phyloP scores from a whole-genome alignment of 2,329 filamentous ascomycete species.

The Sporothrix inflata region DNA sequence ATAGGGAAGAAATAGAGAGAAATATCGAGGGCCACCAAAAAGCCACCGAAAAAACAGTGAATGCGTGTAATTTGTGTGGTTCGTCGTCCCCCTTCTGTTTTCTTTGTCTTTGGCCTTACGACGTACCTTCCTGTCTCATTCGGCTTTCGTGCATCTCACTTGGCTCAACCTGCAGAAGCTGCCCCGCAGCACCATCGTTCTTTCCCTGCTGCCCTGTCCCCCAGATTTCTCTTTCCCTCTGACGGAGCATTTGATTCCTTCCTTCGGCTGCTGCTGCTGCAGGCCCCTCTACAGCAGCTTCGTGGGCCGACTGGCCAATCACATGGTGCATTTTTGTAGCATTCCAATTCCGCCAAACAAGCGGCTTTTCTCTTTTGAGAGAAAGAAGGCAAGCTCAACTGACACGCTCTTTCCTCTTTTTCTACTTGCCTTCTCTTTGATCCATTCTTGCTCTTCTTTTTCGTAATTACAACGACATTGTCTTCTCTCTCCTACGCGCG shows the following conservation, averaged over 20 bases:
- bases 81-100: not conserved
- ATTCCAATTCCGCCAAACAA: conserved; percentile 20
- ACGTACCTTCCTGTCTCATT: not conserved
- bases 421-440: not conserved
- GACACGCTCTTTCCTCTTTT: conserved; percentile 13
- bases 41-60: not conserved
- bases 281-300: conserved; percentile 17
- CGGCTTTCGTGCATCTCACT: not conserved
- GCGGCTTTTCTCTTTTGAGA: not conserved
- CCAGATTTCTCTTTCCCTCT: not conserved
- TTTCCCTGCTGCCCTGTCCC: not conserved
- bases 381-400: not conserved
- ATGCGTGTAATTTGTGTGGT: not conserved
- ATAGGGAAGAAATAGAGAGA: not conserved
- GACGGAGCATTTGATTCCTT: not conserved
- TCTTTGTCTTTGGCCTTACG: not conserved
- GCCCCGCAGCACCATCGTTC: not conserved
- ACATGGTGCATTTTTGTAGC: conserved; percentile 1
- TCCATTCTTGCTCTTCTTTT: not conserved
- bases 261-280: not conserved
- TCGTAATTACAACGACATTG: not conserved
- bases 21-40: not conserved
- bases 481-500: not conserved
- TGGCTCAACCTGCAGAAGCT: conserved; percentile 2
- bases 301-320: conserved; percentile 21